A percentile compares a stretch with the other conserved stretches of the same genome.
Conservation (phyloP, 2,329 filamentous ascomycete species). For the Paecilomyces dactylethromorphus region DNA sequence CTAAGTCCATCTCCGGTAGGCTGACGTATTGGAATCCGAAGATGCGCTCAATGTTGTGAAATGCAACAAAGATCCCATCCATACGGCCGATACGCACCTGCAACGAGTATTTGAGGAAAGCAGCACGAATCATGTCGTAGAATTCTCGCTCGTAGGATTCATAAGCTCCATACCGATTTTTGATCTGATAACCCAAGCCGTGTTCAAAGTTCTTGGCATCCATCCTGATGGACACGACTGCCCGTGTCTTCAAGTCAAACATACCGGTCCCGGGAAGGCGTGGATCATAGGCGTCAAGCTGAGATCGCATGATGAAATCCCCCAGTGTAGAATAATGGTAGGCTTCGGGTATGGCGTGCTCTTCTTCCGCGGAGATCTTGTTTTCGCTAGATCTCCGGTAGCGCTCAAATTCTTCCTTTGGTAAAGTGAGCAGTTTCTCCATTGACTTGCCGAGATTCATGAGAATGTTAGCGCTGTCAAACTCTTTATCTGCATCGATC, state of each 20-base stretch:
- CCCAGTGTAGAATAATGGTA: constrained; percentile 84
- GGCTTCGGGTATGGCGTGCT: constrained; percentile 65
- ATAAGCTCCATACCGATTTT: constrained; percentile 65
- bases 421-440: constrained; percentile 86
- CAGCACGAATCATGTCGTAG: constrained; percentile 91
- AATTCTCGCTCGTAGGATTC: constrained; percentile 95
- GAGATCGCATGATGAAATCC: constrained; percentile 89
- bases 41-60: constrained; percentile 88
- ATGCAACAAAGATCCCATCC: constrained; percentile 97
- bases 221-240: constrained; percentile 89
- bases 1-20: constrained; percentile 78
- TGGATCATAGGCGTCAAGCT: constrained; percentile 83
- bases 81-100: constrained; percentile 96
- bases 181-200: constrained; percentile 83
- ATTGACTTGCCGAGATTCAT: constrained; percentile 92
- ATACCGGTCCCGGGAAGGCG: constrained; percentile 85
- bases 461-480: constrained; percentile 74
- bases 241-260: constrained; percentile 93
- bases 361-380: constrained; percentile 59
- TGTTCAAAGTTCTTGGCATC: constrained; percentile 64
- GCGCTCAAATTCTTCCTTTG: constrained; percentile 76
- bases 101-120: constrained; percentile 92
- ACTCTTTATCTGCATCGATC: constrained; percentile 93
- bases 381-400: constrained; percentile 66
- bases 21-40: constrained; percentile 97